Evolutionary conservation across 2,329 filamentous ascomycete genomes (phyloP).

Genomic region (Nothomitra cinnamomea): DNA sequence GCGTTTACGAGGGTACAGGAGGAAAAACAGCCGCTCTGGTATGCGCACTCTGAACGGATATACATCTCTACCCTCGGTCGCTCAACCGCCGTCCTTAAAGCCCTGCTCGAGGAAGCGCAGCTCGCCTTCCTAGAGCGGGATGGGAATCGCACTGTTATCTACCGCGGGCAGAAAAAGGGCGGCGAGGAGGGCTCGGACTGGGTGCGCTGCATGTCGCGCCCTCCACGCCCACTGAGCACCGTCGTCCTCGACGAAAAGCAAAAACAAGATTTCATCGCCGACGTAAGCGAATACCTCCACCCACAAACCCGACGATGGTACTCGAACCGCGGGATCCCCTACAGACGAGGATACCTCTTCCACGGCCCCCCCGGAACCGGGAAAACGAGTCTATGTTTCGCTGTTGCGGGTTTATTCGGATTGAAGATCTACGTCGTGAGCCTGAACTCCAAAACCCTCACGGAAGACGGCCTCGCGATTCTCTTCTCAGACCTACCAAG

Average conservation of each 20-base stretch:
- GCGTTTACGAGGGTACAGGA: slow-evolving; percentile 26
- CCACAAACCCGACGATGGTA: slow-evolving; percentile 65
- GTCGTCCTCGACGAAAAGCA: slow-evolving; percentile 54
- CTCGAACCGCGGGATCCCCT: slow-evolving; percentile 66
- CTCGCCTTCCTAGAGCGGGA: slow-evolving; percentile 34
- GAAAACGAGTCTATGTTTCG: slow-evolving; percentile 48
- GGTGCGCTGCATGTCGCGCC: slow-evolving; percentile 42
- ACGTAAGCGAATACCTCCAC: slow-evolving; percentile 65
- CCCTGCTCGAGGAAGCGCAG: slow-evolving; percentile 36
- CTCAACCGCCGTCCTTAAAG: slow-evolving; percentile 35
- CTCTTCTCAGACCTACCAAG: slow-evolving; percentile 52
- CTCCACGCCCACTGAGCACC: slow-evolving; percentile 54
- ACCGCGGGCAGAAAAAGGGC: slow-evolving; percentile 32
- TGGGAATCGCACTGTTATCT: slow-evolving; percentile 40
- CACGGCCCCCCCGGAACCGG: slow-evolving; percentile 68
- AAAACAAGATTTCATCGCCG: slow-evolving; percentile 47
- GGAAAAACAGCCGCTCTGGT: slow-evolving; percentile 19
- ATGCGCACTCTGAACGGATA: slow-evolving; percentile 36
- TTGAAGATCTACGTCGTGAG: slow-evolving; percentile 58
- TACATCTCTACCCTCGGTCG: slow-evolving; percentile 39
- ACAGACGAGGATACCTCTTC: slow-evolving; percentile 68
- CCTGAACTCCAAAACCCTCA: slow-evolving; percentile 43
- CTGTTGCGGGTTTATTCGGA: slow-evolving; percentile 51
- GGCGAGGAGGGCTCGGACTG: slow-evolving; percentile 31
- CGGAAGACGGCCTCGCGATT: slow-evolving; percentile 44